Percentiles rank a stretch among this genome's conserved stretches.
Conservation (phyloP, 176 grass and related monocot genomes). For the Dendrocalamus sinicus region DNA sequence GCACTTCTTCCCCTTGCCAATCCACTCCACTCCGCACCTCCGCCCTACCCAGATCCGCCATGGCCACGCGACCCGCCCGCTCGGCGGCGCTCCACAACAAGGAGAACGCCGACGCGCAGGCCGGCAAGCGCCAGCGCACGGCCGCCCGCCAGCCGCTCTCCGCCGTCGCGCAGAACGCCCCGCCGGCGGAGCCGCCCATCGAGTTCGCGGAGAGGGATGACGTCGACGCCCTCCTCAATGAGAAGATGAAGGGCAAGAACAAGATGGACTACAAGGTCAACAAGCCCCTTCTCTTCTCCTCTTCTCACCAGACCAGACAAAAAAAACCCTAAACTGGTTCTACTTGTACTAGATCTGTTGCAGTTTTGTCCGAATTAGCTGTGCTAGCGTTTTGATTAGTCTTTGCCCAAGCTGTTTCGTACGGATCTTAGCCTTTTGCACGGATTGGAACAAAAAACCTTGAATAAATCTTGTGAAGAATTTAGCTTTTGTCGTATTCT, state of each 20-base stretch:
- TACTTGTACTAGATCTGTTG: not conserved
- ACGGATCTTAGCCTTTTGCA: not conserved
- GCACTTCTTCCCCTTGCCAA: not conserved
- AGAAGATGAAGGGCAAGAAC: conserved; percentile 89
- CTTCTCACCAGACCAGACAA: not conserved
- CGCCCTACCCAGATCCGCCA: conserved; percentile 37
- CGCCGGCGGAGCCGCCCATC: conserved; percentile 42
- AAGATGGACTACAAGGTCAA: conserved; percentile 78
- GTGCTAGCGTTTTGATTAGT: not conserved
- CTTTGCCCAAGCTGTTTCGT: not conserved
- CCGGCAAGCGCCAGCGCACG: conserved; percentile 56
- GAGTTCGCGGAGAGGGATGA: conserved; percentile 63
- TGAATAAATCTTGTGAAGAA: not conserved
- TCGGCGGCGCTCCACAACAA: conserved; percentile 30
- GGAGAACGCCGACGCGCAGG: conserved; percentile 52
- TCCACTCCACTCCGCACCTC: not conserved
- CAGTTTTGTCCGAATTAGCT: not conserved
- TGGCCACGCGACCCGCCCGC: conserved; percentile 42
- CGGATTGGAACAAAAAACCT: not conserved
- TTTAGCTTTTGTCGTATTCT: not conserved
- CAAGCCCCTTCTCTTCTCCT: not conserved
- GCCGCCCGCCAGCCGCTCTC: conserved; percentile 47
- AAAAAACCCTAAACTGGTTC: not conserved
- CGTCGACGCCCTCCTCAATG: conserved; percentile 62
- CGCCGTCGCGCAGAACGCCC: conserved; percentile 12